Base-by-base conservation (phyloP, 345 rosid species). In the Odontarrhena argentea region DNA sequence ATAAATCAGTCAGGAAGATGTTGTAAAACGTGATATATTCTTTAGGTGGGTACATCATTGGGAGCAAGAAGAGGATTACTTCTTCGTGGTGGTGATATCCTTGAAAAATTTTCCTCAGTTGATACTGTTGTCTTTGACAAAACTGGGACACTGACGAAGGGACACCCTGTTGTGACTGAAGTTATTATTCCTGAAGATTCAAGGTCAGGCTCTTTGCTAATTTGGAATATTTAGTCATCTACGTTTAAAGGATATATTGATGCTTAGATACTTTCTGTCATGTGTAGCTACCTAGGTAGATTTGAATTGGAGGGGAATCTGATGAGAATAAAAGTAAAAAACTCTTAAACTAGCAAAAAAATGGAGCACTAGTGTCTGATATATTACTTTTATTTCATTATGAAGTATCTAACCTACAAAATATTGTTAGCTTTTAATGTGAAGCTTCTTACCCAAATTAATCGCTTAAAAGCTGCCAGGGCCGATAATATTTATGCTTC, bases 51-150 rank as follows among this genome's bases (percentile, higher is more conserved):
- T 74, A 93, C 96, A 41, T 93, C 98, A 67, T 55, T 88, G 50
- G 98, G 98, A 74, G 98, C 97, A 74, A 90, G 90, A 74, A 85
- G 77, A 78, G 98, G 98, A 60, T 74, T 90, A 75, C 97, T 90
- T 76, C 82, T 93, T 75, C 96, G 96, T 42, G 96, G 97, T 68
- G 98, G 97, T 78, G 80, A 76, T 80, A 77, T 86, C 68, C 80
- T 93, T 73, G 98, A 90, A 84, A 90, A 88, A 76, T 90, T 93
- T 70, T 79, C 98, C n/a, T 69, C 75, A 68, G 95, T 93, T 69
- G 82, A 87, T 57, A 74, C 92, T 32, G 56, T 93, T 74, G 92
- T 93, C 71, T 85, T 93, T 69, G 96, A 93, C 81, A 93, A 90
- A 83, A 90, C 97, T 48, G 97, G 97, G 76, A 93, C 97, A 67